Percentiles rank a stretch among this genome's conserved stretches.
Conservation (phyloP, 1,284 basidiomycete species). For the Rhodotorula sp. region DNA sequence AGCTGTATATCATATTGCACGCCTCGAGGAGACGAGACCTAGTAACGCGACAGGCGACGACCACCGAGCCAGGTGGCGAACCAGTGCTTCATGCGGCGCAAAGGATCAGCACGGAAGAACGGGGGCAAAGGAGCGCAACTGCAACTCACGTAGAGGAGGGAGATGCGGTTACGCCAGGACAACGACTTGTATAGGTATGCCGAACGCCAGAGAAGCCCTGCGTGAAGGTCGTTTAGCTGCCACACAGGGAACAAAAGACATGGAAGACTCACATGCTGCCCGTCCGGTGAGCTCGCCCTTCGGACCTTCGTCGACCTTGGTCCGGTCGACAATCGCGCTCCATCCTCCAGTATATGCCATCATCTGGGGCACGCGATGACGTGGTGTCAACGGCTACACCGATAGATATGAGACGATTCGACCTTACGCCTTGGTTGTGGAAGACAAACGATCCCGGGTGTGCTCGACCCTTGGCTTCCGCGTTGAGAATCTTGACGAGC, state of each 20-base stretch:
- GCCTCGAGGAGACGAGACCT: neutral
- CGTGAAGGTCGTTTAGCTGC: neutral
- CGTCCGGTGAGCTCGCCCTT: constrained; percentile 55
- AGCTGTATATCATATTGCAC: neutral
- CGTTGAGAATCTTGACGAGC: constrained; percentile 45
- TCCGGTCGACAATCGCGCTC: constrained; percentile 66
- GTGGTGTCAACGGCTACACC: neutral
- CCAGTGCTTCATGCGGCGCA: constrained; percentile 45
- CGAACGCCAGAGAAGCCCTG: constrained; percentile 25
- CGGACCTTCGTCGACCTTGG: constrained; percentile 58
- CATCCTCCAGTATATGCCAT: constrained; percentile 79
- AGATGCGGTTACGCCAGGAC: constrained; percentile 68
- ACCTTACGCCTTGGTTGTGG: constrained; percentile 62
- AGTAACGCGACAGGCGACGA: constrained; percentile 74
- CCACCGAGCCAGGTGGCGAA: constrained; percentile 65
- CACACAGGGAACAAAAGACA: too few relatives aligned
- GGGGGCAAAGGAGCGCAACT: neutral
- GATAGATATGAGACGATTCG: neutral
- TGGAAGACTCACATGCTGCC: constrained; percentile 35
- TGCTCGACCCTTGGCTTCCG: neutral
- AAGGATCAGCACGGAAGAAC: constrained; percentile 4
- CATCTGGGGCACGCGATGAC: neutral
- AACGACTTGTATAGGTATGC: constrained; percentile 78
- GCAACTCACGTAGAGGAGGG: neutral
- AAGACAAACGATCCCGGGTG: constrained; percentile 16